Evolutionary conservation across 108 stramenopile species (phyloP).

Genomic region (Skeletonema marinoi): DNA sequence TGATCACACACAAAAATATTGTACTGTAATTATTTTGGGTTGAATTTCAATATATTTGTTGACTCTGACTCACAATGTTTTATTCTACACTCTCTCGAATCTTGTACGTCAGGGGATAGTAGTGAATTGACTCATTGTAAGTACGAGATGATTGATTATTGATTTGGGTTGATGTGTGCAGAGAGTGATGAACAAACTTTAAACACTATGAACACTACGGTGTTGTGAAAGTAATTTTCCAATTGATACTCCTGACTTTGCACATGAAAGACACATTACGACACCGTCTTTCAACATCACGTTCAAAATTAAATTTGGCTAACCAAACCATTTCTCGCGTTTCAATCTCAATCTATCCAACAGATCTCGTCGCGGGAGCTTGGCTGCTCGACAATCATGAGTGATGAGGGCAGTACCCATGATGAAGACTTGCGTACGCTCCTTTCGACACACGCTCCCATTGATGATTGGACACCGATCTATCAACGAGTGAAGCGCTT

Average conservation of each 20-base stretch:
- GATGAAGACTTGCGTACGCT: slow-evolving; percentile 18
- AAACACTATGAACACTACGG: slow-evolving; percentile 42
- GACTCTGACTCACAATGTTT: not conserved
- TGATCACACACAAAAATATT: not conserved
- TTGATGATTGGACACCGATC: slow-evolving; percentile 17
- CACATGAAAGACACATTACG: not conserved
- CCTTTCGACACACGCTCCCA: slow-evolving; percentile 11
- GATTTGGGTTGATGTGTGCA: not conserved
- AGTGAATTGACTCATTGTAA: not conserved
- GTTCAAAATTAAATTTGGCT: not conserved
- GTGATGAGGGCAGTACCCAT: not conserved
- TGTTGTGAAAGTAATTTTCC: slow-evolving; percentile 30
- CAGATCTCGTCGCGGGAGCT: not conserved
- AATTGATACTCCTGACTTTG: slow-evolving; percentile 51
- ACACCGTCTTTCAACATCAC: not conserved
- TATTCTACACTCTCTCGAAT: not conserved
- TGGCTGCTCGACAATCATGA: slow-evolving; percentile 7
- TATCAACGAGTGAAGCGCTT: slow-evolving; percentile 11
- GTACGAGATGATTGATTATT: not conserved
- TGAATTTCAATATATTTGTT: not conserved
- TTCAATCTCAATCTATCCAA: not conserved
- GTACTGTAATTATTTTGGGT: not conserved
- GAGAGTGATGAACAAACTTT: slow-evolving; percentile 47
- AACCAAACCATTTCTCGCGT: not conserved
- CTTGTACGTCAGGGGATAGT: not conserved